Conservation (phyloP, 225 moss, liverwort and hornwort genomes). For the Straminergon stramineum region DNA sequence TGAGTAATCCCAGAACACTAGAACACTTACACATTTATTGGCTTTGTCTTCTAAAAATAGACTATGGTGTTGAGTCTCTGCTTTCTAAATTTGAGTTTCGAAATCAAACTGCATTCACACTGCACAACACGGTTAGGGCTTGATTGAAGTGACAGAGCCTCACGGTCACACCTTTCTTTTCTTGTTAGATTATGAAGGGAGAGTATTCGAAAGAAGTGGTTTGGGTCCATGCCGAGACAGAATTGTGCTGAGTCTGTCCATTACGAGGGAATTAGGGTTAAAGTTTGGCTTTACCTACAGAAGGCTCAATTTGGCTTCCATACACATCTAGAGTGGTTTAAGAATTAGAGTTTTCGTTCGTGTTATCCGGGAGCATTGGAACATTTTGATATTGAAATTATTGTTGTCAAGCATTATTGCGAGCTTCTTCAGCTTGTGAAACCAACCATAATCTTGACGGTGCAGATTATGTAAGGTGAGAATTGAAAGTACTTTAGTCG, state of each 20-base stretch:
- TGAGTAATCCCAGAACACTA: neutral
- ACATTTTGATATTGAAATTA: neutral
- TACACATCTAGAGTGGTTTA: neutral
- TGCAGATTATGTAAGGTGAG: neutral
- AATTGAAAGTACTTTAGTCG: constrained; percentile 11
- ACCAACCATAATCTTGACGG: neutral
- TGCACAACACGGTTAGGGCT: too few relatives aligned
- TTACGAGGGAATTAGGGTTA: neutral
- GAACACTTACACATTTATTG: neutral
- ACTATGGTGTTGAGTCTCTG: too few relatives aligned
- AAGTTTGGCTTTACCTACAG: neutral
- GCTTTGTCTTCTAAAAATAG: too few relatives aligned
- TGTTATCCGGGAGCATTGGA: neutral
- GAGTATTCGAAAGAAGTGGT: constrained; percentile 4
- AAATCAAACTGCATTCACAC: too few relatives aligned
- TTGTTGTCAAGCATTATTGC: neutral
- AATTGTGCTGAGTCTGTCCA: too few relatives aligned
- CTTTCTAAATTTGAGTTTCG: too few relatives aligned
- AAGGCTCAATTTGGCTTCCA: neutral
- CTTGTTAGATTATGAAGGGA: neutral
- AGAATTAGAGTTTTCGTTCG: neutral
- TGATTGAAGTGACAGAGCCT: too few relatives aligned
- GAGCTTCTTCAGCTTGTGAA: neutral
- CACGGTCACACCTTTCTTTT: too few relatives aligned
- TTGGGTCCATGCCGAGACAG: neutral